These are phyloP conservation scores for Patellaria atrata DNA, from an alignment of 495 filamentous ascomycete genomes.

Conservation along the genomic window DNA sequence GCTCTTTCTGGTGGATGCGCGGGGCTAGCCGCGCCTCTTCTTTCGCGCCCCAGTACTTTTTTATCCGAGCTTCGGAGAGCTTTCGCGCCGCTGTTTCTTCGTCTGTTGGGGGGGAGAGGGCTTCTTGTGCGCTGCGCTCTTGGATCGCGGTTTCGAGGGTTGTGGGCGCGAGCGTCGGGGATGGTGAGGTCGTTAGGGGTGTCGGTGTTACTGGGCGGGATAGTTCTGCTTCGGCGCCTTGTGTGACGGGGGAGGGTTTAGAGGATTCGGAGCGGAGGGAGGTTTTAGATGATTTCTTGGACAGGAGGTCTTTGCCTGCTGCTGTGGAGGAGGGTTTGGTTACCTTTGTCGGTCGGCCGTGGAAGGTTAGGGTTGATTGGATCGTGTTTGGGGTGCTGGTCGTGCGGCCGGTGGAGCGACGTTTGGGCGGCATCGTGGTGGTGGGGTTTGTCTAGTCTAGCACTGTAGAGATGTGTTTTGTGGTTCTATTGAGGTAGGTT, in stretches of 20 bases:
- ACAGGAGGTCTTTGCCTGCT: slow-evolving; percentile 14
- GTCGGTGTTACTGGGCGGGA: too few relatives aligned
- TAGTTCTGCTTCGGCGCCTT: too few relatives aligned
- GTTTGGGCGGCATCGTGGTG: slow-evolving; percentile 51
- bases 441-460: too few relatives aligned
- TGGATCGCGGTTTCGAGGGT: slow-evolving; percentile 36
- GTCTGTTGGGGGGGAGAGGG: slow-evolving; percentile 26
- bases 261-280: too few relatives aligned
- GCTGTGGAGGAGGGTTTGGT: slow-evolving; percentile 49
- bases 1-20: slow-evolving; percentile 55
- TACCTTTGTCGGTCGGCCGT: slow-evolving; percentile 47
- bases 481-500: too few relatives aligned
- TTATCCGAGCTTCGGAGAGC: slow-evolving; percentile 48
- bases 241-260: too few relatives aligned
- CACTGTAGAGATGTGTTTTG: too few relatives aligned
- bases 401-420: slow-evolving; percentile 38
- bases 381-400: slow-evolving; percentile 26
- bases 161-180: slow-evolving; percentile 25
- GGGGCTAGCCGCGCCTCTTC: slow-evolving; percentile 45
- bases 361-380: slow-evolving; percentile 67
- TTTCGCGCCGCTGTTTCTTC: slow-evolving; percentile 45
- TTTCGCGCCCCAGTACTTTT: slow-evolving; percentile 55
- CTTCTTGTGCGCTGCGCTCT: slow-evolving; percentile 21
- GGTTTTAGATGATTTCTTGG: slow-evolving; percentile 32
- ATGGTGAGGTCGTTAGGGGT: slow-evolving; percentile 30